phyloP scores from a whole-genome alignment of 345 rosid species.

The Camelina neglecta region DNA sequence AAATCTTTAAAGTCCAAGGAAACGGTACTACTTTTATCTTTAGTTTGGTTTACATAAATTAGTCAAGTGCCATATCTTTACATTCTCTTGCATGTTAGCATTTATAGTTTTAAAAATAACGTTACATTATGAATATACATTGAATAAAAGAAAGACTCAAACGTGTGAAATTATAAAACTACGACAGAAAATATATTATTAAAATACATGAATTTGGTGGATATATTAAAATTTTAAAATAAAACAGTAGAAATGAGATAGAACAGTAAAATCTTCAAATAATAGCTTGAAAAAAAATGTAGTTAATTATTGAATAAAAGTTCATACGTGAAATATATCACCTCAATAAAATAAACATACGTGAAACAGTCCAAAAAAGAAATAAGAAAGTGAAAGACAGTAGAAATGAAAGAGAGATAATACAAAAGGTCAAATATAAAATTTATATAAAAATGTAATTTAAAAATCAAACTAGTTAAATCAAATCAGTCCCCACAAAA shows the following conservation, averaged over 20 bases:
- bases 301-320: neutral
- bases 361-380: neutral
- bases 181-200: neutral
- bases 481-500: conserved; percentile 26
- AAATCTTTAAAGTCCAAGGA: conserved; percentile 7
- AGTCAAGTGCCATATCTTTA: neutral
- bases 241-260: neutral
- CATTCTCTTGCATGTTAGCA: conserved; percentile 5
- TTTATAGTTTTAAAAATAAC: neutral
- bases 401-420: neutral
- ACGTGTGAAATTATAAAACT: conserved; percentile 2
- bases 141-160: neutral
- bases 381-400: neutral
- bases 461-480: neutral
- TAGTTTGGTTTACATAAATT: conserved; percentile 27
- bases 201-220: neutral
- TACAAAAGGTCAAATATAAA: conserved; percentile 1
- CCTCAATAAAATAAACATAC: neutral
- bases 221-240: neutral
- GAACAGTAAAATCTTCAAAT: too few species aligned
- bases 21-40: neutral
- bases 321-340: neutral
- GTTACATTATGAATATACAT: neutral
- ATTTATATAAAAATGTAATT: neutral
- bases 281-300: too few species aligned